Percentiles rank a stretch among this genome's conserved stretches.
Evolutionary conservation across 129 eudicot species (phyloP).

Genomic region (Oenanthe sinensis): DNA sequence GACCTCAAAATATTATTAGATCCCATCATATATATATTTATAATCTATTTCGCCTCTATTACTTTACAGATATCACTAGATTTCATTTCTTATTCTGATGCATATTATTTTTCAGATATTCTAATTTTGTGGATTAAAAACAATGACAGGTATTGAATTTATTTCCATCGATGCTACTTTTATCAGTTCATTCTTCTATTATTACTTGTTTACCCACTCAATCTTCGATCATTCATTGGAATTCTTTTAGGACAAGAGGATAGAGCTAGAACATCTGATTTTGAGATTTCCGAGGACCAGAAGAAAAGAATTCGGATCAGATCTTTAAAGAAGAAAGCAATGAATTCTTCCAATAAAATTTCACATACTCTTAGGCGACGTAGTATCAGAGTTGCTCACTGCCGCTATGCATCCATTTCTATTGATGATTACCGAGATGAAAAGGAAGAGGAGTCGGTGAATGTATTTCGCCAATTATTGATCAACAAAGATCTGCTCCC

Average conservation of each 20-base stretch:
- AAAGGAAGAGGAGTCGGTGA: constrained; percentile 64
- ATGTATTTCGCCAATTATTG: constrained; percentile 56
- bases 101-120: constrained; percentile 13
- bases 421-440: constrained; percentile 67
- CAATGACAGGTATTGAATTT: constrained; percentile 42
- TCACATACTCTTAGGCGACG: constrained; percentile 37
- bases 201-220: neutral
- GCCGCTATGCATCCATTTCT: constrained; percentile 62
- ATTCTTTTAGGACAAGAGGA: constrained; percentile 38
- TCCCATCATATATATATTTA: neutral
- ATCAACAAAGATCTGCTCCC: constrained; percentile 69
- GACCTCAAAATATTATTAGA: neutral
- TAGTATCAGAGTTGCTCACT: constrained; percentile 40
- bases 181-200: neutral
- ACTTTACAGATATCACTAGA: neutral
- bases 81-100: constrained; percentile 17
- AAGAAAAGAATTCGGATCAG: constrained; percentile 50
- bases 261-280: constrained; percentile 41
- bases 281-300: constrained; percentile 57
- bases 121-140: constrained; percentile 7
- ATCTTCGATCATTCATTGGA: constrained; percentile 3
- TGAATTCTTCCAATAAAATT: constrained; percentile 37
- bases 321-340: constrained; percentile 65
- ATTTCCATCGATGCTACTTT: neutral
- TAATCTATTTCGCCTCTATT: neutral